Conservation (phyloP, 2,329 filamentous ascomycete genomes). For the Alternaria sp. region DNA sequence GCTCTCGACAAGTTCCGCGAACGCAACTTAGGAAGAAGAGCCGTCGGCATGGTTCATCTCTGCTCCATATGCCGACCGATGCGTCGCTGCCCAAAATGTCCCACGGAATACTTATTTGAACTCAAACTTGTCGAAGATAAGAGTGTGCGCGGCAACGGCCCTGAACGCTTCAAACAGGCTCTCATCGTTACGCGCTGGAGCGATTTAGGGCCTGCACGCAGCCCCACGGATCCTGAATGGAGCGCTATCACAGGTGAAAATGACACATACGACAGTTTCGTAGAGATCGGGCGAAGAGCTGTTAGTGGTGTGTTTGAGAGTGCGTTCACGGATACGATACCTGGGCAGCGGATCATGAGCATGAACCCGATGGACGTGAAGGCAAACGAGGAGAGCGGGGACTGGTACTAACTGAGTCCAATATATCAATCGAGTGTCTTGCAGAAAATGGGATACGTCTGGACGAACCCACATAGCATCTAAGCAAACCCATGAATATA, state of each 20-base stretch:
- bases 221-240: conserved; percentile 61
- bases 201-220: conserved; percentile 64
- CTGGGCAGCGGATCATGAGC: conserved; percentile 65
- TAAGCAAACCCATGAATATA: background rate
- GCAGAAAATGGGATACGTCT: background rate
- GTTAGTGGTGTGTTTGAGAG: conserved; percentile 69
- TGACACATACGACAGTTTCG: conserved; percentile 63
- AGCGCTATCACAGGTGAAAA: conserved; percentile 59
- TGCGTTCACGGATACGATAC: conserved; percentile 63
- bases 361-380: conserved; percentile 66
- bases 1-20: conserved; percentile 53
- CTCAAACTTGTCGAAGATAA: conserved; percentile 67
- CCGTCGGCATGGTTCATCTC: conserved; percentile 59
- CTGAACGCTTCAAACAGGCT: conserved; percentile 64
- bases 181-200: conserved; percentile 70
- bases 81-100: conserved; percentile 68
- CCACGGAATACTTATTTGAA: conserved; percentile 70
- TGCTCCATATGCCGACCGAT: conserved; percentile 67
- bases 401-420: conserved; percentile 62
- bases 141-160: conserved; percentile 48
- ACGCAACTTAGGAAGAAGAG: conserved; percentile 37
- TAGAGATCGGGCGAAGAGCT: conserved; percentile 61
- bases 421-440: background rate
- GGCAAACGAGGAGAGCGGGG: conserved; percentile 63
- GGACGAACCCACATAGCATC: background rate